phyloP scores from a whole-genome alignment of 352 stramenopile genomes.

The Phytophthora vignae region DNA sequence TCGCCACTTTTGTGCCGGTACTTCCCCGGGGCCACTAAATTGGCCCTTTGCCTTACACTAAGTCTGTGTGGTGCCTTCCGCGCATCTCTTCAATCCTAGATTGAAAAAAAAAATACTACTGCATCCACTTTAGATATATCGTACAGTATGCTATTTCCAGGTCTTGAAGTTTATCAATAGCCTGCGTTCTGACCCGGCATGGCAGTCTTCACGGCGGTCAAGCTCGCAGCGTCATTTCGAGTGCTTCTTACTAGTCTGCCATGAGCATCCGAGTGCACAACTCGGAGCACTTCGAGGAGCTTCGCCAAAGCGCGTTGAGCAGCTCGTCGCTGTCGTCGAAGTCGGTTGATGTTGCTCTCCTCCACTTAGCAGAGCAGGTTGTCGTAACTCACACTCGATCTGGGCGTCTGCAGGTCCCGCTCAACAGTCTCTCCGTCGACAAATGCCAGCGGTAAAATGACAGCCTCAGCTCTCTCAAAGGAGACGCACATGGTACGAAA shows the following conservation, averaged over 20 bases:
- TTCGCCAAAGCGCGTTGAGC: slow-evolving; percentile 62
- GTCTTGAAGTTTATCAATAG: not conserved
- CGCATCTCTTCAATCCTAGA: too few relatives aligned
- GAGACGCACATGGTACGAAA: slow-evolving; percentile 61
- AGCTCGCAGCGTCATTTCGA: not conserved
- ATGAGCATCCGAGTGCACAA: slow-evolving; percentile 87
- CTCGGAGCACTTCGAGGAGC: slow-evolving; percentile 73
- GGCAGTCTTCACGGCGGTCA: not conserved
- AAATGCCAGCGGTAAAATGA: slow-evolving; percentile 32
- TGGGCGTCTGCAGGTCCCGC: slow-evolving; percentile 12
- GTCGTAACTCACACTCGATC: not conserved
- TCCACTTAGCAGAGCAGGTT: too few relatives aligned
- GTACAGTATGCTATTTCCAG: not conserved
- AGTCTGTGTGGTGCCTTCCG: too few relatives aligned
- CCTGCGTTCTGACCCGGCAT: not conserved
- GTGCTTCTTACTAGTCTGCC: not conserved
- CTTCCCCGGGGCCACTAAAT: too few relatives aligned
- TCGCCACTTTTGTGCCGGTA: too few relatives aligned
- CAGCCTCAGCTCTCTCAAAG: slow-evolving; percentile 58
- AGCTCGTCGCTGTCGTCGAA: slow-evolving; percentile 38
- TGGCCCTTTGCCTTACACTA: too few relatives aligned
- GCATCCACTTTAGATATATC: not conserved
- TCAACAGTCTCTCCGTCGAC: slow-evolving; percentile 22
- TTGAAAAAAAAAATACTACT: not conserved
- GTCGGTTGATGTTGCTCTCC: slow-evolving; percentile 15